These are phyloP conservation scores for Bipolaris bicolor DNA, from an alignment of 2,329 filamentous ascomycete species.

Conservation along the genomic window DNA sequence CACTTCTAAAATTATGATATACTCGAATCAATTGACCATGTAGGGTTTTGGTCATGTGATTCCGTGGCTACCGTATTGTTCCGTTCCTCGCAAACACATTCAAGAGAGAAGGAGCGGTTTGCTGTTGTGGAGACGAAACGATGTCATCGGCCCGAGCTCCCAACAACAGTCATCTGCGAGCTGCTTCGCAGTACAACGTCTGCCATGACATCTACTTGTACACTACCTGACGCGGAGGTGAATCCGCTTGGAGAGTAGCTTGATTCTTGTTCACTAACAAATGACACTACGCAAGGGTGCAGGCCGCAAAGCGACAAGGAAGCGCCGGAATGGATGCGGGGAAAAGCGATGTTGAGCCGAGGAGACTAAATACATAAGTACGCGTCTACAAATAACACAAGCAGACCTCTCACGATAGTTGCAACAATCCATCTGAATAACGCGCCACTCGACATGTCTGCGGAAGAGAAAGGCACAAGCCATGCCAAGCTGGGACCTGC, in stretches of 20 bases:
- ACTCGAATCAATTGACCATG: too few relatives aligned
- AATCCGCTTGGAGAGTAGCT: background rate
- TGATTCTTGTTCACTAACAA: background rate
- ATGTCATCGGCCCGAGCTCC: background rate
- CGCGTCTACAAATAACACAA: background rate
- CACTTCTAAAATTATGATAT: too few relatives aligned
- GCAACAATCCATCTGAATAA: background rate
- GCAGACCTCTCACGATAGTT: background rate
- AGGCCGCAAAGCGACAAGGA: background rate
- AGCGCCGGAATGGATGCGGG: constrained; percentile 9
- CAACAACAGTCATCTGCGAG: background rate
- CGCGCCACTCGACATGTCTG: background rate
- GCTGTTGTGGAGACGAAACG: background rate
- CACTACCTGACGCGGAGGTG: background rate
- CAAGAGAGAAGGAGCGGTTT: background rate
- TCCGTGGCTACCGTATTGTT: too few relatives aligned
- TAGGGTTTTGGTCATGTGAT: too few relatives aligned
- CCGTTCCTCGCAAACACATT: too few relatives aligned
- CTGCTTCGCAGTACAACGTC: background rate
- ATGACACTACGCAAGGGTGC: background rate
- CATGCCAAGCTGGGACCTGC: constrained; percentile 15
- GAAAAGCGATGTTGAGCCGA: constrained; percentile 9
- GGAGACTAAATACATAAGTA: constrained; percentile 1
- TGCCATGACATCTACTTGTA: background rate
- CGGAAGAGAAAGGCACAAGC: constrained; percentile 13